Base-by-base conservation (phyloP, 164 flowering plant genomes). In the Aristolochia contorta region DNA sequence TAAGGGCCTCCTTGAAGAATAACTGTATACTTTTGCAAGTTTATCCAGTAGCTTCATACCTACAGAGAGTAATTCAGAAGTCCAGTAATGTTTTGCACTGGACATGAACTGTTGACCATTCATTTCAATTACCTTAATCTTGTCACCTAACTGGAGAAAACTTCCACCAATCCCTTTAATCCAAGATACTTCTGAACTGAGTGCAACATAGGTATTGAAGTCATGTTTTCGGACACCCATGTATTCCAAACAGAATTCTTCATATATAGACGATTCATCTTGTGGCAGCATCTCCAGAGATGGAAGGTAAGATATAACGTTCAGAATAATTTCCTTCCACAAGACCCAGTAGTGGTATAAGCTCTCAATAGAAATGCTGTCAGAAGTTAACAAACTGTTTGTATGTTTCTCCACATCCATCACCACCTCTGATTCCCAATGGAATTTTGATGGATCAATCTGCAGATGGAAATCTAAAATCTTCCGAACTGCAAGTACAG, bases 161-260 rank as follows among this genome's bases (percentile, higher is more conserved):
- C 65, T 60, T 2, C 46, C 33, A 43, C 67, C 75, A 16, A 67
- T 41, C 56, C 46, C 75, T 59, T 54, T 73, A 1, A 75, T 59
- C 97, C 92, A 87, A 61, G 52, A 53, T 25, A 83, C 83, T 55
- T 75, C 72, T 33, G 80, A 55, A 56, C 67, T 69, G 23, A 75
- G 57, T 69, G 79, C 63, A 57, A 41, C 9, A 67, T 69, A 82
- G 21, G 51, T 22, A 45, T 58, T 69, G 57, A 67, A 49, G 0
- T 49, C 60, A 23, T 63, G 73, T 61, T 64, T 74, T 65, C 68
- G 47, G 1, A 82, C 80, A 27, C 89, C 93, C 33, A 90, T 63
- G 64, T 76, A 84, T 45, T 77, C 72, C 57, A 80, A 65, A 71
- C 82, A 79, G 43, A 85, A 77, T 2, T 79, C 74, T 27, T 60